phyloP scores from a whole-genome alignment of 306 rosid species.

The Vachellia collinsii region DNA sequence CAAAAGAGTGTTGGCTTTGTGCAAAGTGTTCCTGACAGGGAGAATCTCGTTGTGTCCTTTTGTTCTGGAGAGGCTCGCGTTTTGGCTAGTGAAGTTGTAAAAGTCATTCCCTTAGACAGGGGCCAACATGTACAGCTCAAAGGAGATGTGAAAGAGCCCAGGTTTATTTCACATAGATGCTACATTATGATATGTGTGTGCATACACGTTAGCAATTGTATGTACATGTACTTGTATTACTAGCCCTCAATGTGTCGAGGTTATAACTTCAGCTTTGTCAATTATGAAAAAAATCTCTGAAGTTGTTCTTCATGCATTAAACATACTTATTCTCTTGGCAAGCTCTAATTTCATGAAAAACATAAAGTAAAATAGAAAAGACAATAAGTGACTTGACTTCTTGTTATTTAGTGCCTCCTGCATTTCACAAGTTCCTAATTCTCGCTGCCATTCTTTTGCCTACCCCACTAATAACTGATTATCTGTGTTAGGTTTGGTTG shows the following conservation, averaged over 20 bases:
- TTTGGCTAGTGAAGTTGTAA: slow-evolving; percentile 79
- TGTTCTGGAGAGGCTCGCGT: slow-evolving; percentile 95
- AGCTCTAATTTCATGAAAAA: neutral
- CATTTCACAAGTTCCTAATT: slow-evolving; percentile 10
- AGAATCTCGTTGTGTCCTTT: slow-evolving; percentile 81
- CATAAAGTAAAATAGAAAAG: neutral
- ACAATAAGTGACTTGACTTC: neutral
- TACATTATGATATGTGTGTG: neutral
- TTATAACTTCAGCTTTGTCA: neutral
- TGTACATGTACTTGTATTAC: neutral
- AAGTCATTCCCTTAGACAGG: slow-evolving; percentile 92
- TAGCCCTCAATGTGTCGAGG: neutral
- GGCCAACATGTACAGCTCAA: slow-evolving; percentile 96
- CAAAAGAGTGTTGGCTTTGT: slow-evolving; percentile 93
- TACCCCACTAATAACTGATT: slow-evolving; percentile 33
- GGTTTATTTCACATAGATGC: slow-evolving; percentile 49
- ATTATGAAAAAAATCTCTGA: slow-evolving; percentile 10
- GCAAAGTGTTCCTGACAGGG: slow-evolving; percentile 79
- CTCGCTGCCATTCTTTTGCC: slow-evolving; percentile 21
- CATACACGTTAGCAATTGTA: neutral
- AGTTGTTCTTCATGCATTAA: slow-evolving; percentile 13
- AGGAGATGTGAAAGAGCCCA: slow-evolving; percentile 87
- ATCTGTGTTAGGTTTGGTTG: slow-evolving; percentile 82
- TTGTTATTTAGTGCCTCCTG: slow-evolving; percentile 27
- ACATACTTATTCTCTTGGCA: slow-evolving; percentile 23